Base-by-base conservation (phyloP, 352 stramenopile species). In the Globisporangium acanthophoron region DNA sequence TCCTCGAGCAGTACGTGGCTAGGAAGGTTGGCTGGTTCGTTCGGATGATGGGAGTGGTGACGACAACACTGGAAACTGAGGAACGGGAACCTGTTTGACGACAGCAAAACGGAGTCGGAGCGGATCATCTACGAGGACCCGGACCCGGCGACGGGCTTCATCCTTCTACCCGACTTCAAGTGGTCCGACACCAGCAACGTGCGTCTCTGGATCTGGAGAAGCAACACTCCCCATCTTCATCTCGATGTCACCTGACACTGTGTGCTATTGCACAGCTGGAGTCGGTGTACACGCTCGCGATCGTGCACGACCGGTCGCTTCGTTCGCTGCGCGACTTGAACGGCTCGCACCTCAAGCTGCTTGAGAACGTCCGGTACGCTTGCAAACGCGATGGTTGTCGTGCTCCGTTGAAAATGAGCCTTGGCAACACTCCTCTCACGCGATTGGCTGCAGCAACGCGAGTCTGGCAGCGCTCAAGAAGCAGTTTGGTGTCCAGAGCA, bases 81-180 rank as follows among this genome's bases (percentile, higher is more conserved):
- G 41, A 11, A 46, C 41, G 15, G 6, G 15, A 8, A 52, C 12
- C 12, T 40, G 35, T 13, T 40, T 40, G 1, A 12, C 37, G 37
- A 43, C 50, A 95, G 86, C 62, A 93, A 88, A 47, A 88, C 77
- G 3, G 86, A 95, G 62, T 72, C 75, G 37, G 86, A 93, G 56
- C 70, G 85, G 35, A 92, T 95, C 56, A 74, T 95, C 48, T 86
- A 76, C 59, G 82, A 94, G 52, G 77, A 95, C 61, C 52, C 56
- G 15, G 72, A 95, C 54, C 67, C 71, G 48, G 65, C 59, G 46
- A 78, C 73, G 29, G 86, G 86, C 20, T 95, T 95, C 54, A 69
- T 95, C 41, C 45, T 95, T 41, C 61, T 95, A 20, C 86, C 86
- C 0, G 84, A 95, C 48, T 92, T 90, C 55, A 95, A 93, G 63